Conservation (phyloP, 305 asterid genomes). For the Nicotiana rustica region DNA sequence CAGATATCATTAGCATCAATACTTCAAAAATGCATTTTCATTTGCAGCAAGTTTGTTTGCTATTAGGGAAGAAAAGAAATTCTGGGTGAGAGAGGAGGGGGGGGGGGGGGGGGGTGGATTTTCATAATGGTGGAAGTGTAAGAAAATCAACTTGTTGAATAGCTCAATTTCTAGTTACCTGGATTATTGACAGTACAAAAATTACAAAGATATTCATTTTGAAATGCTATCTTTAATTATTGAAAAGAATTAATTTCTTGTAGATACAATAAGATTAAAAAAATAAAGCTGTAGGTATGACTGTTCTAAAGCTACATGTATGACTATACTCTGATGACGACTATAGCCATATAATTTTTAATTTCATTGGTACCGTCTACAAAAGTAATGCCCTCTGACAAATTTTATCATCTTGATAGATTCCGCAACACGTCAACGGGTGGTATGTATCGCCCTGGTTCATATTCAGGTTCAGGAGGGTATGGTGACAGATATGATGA, state of each 20-base stretch:
- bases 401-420: conserved; percentile 50
- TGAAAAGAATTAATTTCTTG: not conserved
- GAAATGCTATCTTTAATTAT: not conserved
- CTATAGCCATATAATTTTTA: not conserved
- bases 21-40: conserved; percentile 1
- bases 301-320: conserved; percentile 1
- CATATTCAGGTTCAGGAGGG: conserved; percentile 59
- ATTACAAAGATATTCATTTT: not conserved
- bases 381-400: not conserved
- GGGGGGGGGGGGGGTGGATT: not conserved
- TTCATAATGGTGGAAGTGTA: not conserved
- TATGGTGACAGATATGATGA: conserved; percentile 65
- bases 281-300: not conserved
- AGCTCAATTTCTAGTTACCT: not conserved
- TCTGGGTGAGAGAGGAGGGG: not conserved
- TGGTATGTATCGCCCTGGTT: conserved; percentile 78
- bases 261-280: not conserved
- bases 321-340: conserved; percentile 13
- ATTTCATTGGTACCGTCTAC: conserved; percentile 15
- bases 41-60: not conserved
- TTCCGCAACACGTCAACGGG: conserved; percentile 70
- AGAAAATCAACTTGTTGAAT: not conserved
- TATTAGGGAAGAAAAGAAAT: conserved; percentile 21
- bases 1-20: conserved; percentile 11
- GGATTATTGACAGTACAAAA: not conserved